Evolutionary conservation across 2,329 filamentous ascomycete species (phyloP), one percentile per base, ranked within the genome.

Genomic region (Fusarium irregulare): DNA sequence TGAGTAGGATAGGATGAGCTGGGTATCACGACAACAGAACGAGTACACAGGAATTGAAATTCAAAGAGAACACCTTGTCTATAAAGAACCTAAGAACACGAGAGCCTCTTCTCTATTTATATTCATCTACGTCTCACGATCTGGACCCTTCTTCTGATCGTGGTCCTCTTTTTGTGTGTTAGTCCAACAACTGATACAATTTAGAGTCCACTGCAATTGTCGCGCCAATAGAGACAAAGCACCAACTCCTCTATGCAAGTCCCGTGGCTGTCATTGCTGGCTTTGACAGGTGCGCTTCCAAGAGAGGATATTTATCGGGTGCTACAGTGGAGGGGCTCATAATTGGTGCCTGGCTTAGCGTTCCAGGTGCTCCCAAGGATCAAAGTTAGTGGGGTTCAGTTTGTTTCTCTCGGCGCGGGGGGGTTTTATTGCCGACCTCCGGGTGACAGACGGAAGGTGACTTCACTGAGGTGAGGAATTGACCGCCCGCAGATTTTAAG

Each of bases 271-370:
- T 37, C 48, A 45, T 56, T 59, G 54, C 34, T 68, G 40, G 63
- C 60, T 63, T 73, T 75, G 64, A 75, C 70, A 75, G 73, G 73
- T 66, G 73, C 73, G 73, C 57, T 58, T 62, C 56, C 56, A 59
- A 32, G 45, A 57, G 49, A 60, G 55, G 57, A 58, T 59, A 56
- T 68, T 62, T 70, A 53, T 62, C 56, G 51, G 60, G 46, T 53
- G 47, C 40, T 41, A 56, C 60, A 64, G 62, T 64, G 62, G 62
- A 64, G 60, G 60, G 46, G 51, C 40, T 28, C 13, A 25, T 27
- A 65, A 59, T 32, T 51, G 61, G 60, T 64, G 50, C 61, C 61
- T 64, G 51, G 60, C 12, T 49, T 64, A 58, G 50, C 50, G 44
- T 64, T 63, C 32, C 28, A 60, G 56, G 16, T 56, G 21, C 42